Percentiles rank a stretch among this genome's conserved stretches.
These are phyloP conservation scores for Cydonia oblonga DNA, from an alignment of 331 rosid genomes.

Conservation along the genomic window DNA sequence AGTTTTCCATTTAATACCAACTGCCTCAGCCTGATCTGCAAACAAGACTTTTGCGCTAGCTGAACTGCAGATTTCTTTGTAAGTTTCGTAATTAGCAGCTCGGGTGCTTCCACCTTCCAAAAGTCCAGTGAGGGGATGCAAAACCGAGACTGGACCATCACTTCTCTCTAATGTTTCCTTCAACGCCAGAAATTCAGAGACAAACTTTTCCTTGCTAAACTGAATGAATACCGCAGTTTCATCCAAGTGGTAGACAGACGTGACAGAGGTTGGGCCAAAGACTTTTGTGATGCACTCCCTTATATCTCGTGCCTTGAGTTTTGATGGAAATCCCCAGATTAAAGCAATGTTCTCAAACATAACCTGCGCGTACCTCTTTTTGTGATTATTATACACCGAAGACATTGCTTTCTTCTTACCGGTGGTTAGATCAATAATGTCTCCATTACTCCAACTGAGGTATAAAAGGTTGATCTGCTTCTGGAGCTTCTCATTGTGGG, in stretches of 20 bases:
- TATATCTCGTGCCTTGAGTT: constrained; percentile 51
- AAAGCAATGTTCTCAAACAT: constrained; percentile 55
- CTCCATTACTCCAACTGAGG: constrained; percentile 69
- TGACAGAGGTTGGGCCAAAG: constrained; percentile 45
- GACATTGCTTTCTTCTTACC: constrained; percentile 40
- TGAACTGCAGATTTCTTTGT: constrained; percentile 59
- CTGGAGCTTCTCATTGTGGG: constrained; percentile 43
- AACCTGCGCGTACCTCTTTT: constrained; percentile 30
- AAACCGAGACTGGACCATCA: constrained; percentile 45
- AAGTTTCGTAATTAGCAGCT: constrained; percentile 65
- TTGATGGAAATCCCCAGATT: constrained; percentile 68
- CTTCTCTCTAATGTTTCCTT: constrained; percentile 57
- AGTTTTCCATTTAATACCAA: constrained; percentile 41
- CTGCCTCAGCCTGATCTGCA: constrained; percentile 72
- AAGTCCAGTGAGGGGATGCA: constrained; percentile 62
- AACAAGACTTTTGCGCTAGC: constrained; percentile 43
- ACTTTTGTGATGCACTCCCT: constrained; percentile 49
- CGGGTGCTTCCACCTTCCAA: constrained; percentile 57
- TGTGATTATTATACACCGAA: constrained; percentile 15
- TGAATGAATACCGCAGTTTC: constrained; percentile 63
- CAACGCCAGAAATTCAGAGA: constrained; percentile 53
- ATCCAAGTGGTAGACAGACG: constrained; percentile 62
- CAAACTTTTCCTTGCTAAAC: constrained; percentile 45
- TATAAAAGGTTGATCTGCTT: constrained; percentile 62
- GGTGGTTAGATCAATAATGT: constrained; percentile 60